phyloP scores from a whole-genome alignment of 2,329 filamentous ascomycete genomes.

The Xylariaceae sp. region DNA sequence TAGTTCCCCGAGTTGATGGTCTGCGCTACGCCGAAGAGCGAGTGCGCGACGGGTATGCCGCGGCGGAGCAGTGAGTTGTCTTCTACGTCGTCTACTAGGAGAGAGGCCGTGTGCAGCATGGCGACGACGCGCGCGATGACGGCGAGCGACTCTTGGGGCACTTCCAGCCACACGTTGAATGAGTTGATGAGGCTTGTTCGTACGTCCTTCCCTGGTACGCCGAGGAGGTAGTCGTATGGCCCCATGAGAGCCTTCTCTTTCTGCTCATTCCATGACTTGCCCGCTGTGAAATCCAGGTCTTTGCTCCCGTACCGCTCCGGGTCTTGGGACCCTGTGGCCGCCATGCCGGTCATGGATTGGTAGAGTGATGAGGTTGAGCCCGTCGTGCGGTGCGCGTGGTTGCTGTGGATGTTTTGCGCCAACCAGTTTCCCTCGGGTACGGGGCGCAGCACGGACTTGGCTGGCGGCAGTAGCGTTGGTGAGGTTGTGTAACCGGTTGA shows the following conservation, averaged over 20 bases:
- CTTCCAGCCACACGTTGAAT: conserved; percentile 78
- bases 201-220: conserved; percentile 82
- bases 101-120: conserved; percentile 81
- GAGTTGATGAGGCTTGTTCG: conserved; percentile 74
- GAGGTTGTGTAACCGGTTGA: conserved; percentile 52
- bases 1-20: conserved; percentile 92
- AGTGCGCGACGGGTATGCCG: conserved; percentile 78
- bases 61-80: conserved; percentile 74
- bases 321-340: conserved; percentile 43
- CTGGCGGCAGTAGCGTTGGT: conserved; percentile 22
- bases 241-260: conserved; percentile 77
- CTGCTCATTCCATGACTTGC: conserved; percentile 62
- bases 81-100: conserved; percentile 86
- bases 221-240: conserved; percentile 77
- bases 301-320: conserved; percentile 53
- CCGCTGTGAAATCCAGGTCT: conserved; percentile 51
- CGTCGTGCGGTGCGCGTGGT: conserved; percentile 28
- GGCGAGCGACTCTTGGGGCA: conserved; percentile 66
- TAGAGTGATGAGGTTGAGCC: conserved; percentile 22
- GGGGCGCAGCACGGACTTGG: conserved; percentile 46
- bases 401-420: conserved; percentile 36
- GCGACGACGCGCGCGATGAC: conserved; percentile 77
- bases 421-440: conserved; percentile 64
- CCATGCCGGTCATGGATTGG: conserved; percentile 36
- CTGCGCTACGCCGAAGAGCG: conserved; percentile 80